Percentiles rank a stretch among this genome's conserved stretches.
phyloP scores from a whole-genome alignment of 352 stramenopile species.

The Phytopythium sindhum region DNA sequence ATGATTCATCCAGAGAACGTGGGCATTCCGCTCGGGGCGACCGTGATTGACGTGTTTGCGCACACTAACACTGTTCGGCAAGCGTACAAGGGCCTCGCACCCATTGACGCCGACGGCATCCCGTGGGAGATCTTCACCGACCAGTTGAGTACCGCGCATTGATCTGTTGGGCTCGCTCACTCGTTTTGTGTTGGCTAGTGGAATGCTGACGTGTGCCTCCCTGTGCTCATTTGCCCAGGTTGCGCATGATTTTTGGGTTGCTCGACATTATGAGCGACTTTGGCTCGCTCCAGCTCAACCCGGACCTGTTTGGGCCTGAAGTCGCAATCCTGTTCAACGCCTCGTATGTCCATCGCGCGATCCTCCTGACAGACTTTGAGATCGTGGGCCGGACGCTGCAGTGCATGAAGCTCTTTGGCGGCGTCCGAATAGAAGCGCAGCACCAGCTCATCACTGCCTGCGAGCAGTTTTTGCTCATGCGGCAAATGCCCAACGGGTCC shows the following conservation, averaged over 20 bases:
- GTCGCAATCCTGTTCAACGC: slow-evolving; percentile 72
- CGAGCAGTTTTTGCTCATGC: slow-evolving; percentile 60
- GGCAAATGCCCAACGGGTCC: slow-evolving; percentile 67
- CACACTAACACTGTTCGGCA: slow-evolving; percentile 63
- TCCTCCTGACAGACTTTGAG: slow-evolving; percentile 65
- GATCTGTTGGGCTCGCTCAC: background rate
- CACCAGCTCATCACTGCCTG: slow-evolving; percentile 45
- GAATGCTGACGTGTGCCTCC: slow-evolving; percentile 1
- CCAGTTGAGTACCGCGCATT: slow-evolving; percentile 44
- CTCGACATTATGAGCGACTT: slow-evolving; percentile 81
- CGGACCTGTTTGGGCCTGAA: slow-evolving; percentile 65
- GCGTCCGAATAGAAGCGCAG: slow-evolving; percentile 30
- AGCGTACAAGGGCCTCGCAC: slow-evolving; percentile 71
- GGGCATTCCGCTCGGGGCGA: slow-evolving; percentile 64
- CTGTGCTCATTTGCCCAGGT: slow-evolving; percentile 18
- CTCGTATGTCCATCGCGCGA: slow-evolving; percentile 72
- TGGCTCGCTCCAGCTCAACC: slow-evolving; percentile 64
- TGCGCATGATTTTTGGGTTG: slow-evolving; percentile 78
- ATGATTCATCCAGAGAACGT: slow-evolving; percentile 50
- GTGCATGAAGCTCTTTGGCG: slow-evolving; percentile 74
- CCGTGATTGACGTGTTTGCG: slow-evolving; percentile 65
- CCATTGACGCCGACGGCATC: slow-evolving; percentile 58
- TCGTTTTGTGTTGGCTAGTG: background rate
- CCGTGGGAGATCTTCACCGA: slow-evolving; percentile 63
- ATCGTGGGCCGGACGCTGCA: slow-evolving; percentile 73